Conservation (phyloP, 805 yeast species). For the Candida namnaoensis region DNA sequence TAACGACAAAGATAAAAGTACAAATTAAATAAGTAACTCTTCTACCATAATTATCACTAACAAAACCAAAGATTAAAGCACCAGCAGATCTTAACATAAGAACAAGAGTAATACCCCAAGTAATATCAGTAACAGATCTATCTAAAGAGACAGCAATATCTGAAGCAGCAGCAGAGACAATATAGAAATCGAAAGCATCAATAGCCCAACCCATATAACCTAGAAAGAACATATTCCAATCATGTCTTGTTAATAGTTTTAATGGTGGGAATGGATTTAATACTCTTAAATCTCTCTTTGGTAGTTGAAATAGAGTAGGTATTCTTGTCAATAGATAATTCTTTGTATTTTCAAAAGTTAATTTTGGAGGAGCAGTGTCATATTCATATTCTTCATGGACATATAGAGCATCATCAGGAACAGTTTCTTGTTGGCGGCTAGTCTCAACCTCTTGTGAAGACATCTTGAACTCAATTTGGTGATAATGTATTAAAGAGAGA, state of each 20-base stretch:
- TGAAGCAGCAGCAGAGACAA: conserved; percentile 46
- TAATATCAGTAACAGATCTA: conserved; percentile 36
- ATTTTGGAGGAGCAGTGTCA: neutral
- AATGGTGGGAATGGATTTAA: conserved; percentile 38
- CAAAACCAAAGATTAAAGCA: conserved; percentile 53
- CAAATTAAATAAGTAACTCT: conserved; percentile 56
- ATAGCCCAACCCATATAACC: conserved; percentile 64
- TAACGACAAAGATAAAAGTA: conserved; percentile 38
- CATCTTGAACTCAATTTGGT: no score
- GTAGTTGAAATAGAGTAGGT: conserved; percentile 17
- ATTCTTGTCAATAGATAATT: conserved; percentile 16
- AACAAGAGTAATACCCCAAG: conserved; percentile 70
- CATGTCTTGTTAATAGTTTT: conserved; percentile 24
- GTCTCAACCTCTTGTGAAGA: no score
- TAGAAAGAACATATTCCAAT: conserved; percentile 52
- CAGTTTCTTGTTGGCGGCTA: neutral
- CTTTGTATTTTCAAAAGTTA: neutral
- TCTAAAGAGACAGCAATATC: conserved; percentile 41
- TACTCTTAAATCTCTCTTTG: conserved; percentile 14
- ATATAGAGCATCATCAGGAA: neutral
- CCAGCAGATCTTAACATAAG: conserved; percentile 65
- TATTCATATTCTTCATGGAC: neutral
- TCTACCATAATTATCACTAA: conserved; percentile 56
- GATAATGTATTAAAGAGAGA: no score
- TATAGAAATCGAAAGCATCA: conserved; percentile 68